Percentiles rank a stretch among this genome's conserved stretches.
phyloP scores from a whole-genome alignment of 208 protist species.

The Leishmania mexicana region DNA sequence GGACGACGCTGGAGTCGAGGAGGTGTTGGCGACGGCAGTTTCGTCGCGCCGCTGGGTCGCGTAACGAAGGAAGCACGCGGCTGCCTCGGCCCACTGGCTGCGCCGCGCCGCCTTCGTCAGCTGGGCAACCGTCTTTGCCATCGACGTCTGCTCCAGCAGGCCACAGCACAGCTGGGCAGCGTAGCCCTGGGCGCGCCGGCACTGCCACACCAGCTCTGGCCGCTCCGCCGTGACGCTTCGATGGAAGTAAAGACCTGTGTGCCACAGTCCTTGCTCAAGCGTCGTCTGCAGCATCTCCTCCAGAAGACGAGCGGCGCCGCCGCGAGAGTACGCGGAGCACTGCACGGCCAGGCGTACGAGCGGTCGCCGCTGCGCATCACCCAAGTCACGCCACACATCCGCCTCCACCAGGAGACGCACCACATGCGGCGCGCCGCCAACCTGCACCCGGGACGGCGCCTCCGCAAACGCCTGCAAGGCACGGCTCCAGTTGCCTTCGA shows the following conservation, averaged over 20 bases:
- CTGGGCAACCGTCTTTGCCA: conserved; percentile 49
- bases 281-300: conserved; percentile 53
- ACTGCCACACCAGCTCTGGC: conserved; percentile 47
- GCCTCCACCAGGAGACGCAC: conserved; percentile 55
- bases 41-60: not conserved
- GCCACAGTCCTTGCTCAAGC: conserved; percentile 61
- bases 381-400: conserved; percentile 53
- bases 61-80: conserved; percentile 52
- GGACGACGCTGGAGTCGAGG: not conserved
- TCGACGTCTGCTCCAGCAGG: conserved; percentile 45
- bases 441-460: conserved; percentile 41
- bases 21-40: not conserved
- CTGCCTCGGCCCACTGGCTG: conserved; percentile 53
- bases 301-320: conserved; percentile 27
- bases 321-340: conserved; percentile 21
- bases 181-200: conserved; percentile 44
- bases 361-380: conserved; percentile 32
- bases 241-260: conserved; percentile 62
- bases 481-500: conserved; percentile 51
- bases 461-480: conserved; percentile 42
- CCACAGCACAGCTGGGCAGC: conserved; percentile 48
- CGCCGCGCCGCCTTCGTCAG: conserved; percentile 38
- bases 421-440: conserved; percentile 54
- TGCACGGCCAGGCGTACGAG: conserved; percentile 52
- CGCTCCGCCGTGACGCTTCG: conserved; percentile 51